Percentiles rank a stretch among this genome's conserved stretches.
phyloP scores from a whole-genome alignment of 805 yeast genomes.

The Ogataea paradorogensis region DNA sequence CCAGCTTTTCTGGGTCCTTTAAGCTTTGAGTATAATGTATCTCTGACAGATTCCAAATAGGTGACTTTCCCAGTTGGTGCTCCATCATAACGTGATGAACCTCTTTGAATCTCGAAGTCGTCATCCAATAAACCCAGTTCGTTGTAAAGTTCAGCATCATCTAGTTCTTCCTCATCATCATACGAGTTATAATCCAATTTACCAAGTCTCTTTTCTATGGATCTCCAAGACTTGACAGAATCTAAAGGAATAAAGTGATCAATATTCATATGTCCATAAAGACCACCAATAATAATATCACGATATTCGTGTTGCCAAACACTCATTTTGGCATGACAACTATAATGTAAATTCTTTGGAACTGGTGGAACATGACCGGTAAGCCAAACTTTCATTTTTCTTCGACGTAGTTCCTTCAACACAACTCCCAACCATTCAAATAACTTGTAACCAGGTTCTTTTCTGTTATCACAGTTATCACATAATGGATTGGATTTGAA shows the following conservation, averaged over 20 bases:
- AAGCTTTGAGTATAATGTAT: constrained; percentile 47
- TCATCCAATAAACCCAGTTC: constrained; percentile 26
- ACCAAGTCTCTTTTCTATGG: constrained; percentile 33
- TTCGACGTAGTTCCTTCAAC: constrained; percentile 64
- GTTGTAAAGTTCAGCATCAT: constrained; percentile 16
- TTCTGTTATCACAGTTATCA: constrained; percentile 69
- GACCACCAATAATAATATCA: constrained; percentile 78
- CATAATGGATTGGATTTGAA: constrained; percentile 78
- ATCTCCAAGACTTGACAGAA: constrained; percentile 62
- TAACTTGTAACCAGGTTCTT: constrained; percentile 77
- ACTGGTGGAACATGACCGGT: constrained; percentile 89
- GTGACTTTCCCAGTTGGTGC: constrained; percentile 63
- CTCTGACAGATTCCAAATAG: constrained; percentile 60
- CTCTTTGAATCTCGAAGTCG: constrained; percentile 14
- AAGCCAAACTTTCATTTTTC: constrained; percentile 83
- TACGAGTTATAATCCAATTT: constrained; percentile 16
- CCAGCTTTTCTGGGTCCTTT: constrained; percentile 46
- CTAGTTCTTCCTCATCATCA: constrained; percentile 29
- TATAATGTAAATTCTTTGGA: constrained; percentile 68
- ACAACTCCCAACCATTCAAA: constrained; percentile 77
- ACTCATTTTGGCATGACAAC: constrained; percentile 71
- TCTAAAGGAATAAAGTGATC: constrained; percentile 83
- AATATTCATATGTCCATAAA: constrained; percentile 87
- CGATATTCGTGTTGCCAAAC: constrained; percentile 83
- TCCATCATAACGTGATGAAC: constrained; percentile 48